Conservation (phyloP, 1,139 yeast species). For the Magnusiomyces magnusii region DNA sequence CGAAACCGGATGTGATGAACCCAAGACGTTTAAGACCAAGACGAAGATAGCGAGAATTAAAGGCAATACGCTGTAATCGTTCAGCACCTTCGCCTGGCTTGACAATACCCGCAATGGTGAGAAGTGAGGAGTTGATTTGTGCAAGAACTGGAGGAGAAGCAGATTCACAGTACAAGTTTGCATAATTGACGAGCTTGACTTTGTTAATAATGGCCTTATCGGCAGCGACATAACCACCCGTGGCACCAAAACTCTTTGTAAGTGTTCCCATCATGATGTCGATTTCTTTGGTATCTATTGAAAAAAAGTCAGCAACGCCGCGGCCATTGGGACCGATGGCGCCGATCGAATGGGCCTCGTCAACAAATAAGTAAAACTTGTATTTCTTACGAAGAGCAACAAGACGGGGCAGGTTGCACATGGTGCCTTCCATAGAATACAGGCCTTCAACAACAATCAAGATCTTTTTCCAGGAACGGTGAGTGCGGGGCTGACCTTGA, state of each 20-base stretch:
- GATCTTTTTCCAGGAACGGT: constrained; percentile 96
- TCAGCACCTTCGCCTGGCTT: constrained; percentile 92
- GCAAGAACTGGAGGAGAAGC: constrained; percentile 86
- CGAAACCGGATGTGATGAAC: constrained; percentile 88
- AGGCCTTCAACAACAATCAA: constrained; percentile 92
- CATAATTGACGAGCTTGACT: constrained; percentile 63
- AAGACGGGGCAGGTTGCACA: constrained; percentile 75
- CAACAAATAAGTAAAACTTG: constrained; percentile 84
- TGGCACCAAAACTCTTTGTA: constrained; percentile 96
- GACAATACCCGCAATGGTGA: constrained; percentile 69
- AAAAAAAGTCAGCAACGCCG: constrained; percentile 92
- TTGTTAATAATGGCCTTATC: constrained; percentile 60
- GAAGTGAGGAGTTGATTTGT: constrained; percentile 76
- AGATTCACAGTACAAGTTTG: constrained; percentile 73
- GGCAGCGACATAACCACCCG: constrained; percentile 94
- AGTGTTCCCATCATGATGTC: constrained; percentile 96
- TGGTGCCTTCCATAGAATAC: constrained; percentile 96
- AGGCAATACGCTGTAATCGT: constrained; percentile 87
- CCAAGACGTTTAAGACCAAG: constrained; percentile 88
- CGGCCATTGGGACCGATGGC: constrained; percentile 92
- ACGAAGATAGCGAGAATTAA: constrained; percentile 87
- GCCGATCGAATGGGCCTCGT: constrained; percentile 98
- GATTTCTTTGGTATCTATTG: constrained; percentile 62
- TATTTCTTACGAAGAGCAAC: constrained; percentile 74
- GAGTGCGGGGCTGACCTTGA: constrained; percentile 94